Base-by-base conservation (phyloP, 2,329 filamentous ascomycete species). In the Podosphaera leucotricha region DNA sequence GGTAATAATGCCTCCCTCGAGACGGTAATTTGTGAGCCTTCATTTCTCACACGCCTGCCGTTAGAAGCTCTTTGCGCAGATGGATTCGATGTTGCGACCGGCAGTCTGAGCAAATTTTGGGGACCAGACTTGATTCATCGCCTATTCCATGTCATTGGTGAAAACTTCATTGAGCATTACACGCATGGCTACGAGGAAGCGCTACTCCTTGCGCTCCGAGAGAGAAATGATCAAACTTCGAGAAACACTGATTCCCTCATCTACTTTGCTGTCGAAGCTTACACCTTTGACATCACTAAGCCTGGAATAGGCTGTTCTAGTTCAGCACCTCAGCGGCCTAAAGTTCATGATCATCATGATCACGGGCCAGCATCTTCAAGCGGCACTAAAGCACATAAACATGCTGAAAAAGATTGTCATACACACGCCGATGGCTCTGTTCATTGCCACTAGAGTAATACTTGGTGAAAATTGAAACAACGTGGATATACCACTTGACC, bases 251-350 rank as follows among this genome's bases (percentile, higher is more conserved):
- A 78, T 49, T 66, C 68, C 0, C 62, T 81, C 37, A 72, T 78
- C 59, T 77, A 75, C 57, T 81, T 82, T 55, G 76, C 77, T 3
- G 66, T 78, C 6, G 74, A 80, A 46, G 72, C 65, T 1, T 81
- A 76, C 57, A 75, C 75, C 0, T 72, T 68, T 49, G 75, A 80
- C 47, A 65, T 80, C 52, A 71, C 71, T 6, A 62, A 71, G 4
- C 75, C 75, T 0, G 75, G 75, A 0, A 64, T 67, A 22, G 76
- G 76, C 0, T 80, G 76, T 55, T 56, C 67, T 0, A 74, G 75
- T 2, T 61, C 62, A 11, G 38, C n/a, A 28, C 37, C 20, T 44
- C 48, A 11, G 44, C 48, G 30, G 43, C 47, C 21, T 28, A 40
- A 18, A 39, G 47, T 50, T 41, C 50, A 38, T 44, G 45, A 35